Percentiles rank a stretch among this genome's conserved stretches.
phyloP scores from a whole-genome alignment of 164 flowering plant species.

The Euptelea pleiosperma region DNA sequence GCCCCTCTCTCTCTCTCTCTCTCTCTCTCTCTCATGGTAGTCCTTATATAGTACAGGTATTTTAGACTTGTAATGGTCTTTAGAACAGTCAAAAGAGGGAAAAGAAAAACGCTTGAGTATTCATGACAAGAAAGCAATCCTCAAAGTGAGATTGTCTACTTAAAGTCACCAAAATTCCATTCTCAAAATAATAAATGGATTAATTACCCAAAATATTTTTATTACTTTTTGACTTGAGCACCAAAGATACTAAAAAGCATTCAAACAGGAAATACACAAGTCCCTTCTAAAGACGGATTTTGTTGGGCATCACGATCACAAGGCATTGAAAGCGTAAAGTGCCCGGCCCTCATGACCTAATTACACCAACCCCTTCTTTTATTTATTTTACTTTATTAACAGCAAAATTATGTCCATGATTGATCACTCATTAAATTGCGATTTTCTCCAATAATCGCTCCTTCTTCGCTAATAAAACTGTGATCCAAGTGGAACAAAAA shows the following conservation, averaged over 20 bases:
- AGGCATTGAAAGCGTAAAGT: too few species aligned
- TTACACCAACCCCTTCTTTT: too few species aligned
- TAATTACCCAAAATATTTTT: not conserved
- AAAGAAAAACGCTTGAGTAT: not conserved
- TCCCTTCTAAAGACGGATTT: slow-evolving; percentile 11
- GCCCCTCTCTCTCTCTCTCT: not conserved
- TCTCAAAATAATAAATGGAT: not conserved
- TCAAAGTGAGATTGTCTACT: not conserved
- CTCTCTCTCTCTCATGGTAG: too few species aligned
- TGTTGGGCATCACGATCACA: slow-evolving; percentile 21
- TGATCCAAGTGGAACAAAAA: too few species aligned
- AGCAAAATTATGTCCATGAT: too few species aligned
- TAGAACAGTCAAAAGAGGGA: slow-evolving; percentile 2
- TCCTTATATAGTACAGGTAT: not conserved
- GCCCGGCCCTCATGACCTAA: too few species aligned
- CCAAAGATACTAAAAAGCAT: slow-evolving; percentile 11
- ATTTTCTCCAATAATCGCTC: too few species aligned
- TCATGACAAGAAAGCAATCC: not conserved
- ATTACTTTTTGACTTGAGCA: slow-evolving; percentile 19
- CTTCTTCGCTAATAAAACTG: too few species aligned
- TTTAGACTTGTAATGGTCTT: not conserved
- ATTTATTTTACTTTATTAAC: too few species aligned
- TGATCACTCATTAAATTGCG: too few species aligned
- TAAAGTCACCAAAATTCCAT: not conserved
- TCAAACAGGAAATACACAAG: slow-evolving; percentile 7